Evolutionary conservation across 2,329 filamentous ascomycete species (phyloP), one percentile per base, ranked within the genome.

Genomic region (Akanthomyces muscarius): DNA sequence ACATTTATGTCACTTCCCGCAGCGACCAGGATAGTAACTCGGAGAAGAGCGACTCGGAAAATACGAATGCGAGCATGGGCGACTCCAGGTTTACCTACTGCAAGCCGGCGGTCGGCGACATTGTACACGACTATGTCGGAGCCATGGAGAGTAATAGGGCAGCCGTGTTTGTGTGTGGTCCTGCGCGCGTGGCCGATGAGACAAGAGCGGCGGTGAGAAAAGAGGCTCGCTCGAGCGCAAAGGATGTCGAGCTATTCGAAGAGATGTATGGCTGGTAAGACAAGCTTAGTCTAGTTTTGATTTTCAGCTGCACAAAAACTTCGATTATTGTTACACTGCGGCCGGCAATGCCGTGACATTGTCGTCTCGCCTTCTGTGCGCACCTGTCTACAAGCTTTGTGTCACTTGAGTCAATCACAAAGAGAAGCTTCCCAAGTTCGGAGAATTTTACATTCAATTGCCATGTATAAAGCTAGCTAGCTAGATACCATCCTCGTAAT

Each of bases 131-230:
- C 14, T 69, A 71, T 3, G 68, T 68, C 5, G 60, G 54, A 1
- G 54, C 62, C 0, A 65, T 66, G 8, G 66, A 66, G 10, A 64
- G 64, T 16, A 67, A 66, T 8, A 63, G 73, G 3, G 75, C 75
- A 1, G 57, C 57, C 21, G 72, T 77, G 1, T 70, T 77, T 41
- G 71, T 73, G 18, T 77, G 75, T 62, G 75, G 75, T 2, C 75
- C 75, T 33, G 71, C 69, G 8, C 67, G 67, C 23, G 75, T 77
- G 74, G 74, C 73, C 0, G 74, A 77, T 63, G 71, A 76, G 18
- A 69, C 73, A 42, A 65, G 75, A 45, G 64, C 62, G 57, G 71
- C 72, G 1, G 72, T 76, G 0, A 71, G 73, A 3, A 65, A 67
- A 16, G 63, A 63, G 65, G 55, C 52, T 71, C 4, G 67, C 53